Evolutionary conservation across 345 rosid species (phyloP).

Genomic region (Gossypium arboreum): DNA sequence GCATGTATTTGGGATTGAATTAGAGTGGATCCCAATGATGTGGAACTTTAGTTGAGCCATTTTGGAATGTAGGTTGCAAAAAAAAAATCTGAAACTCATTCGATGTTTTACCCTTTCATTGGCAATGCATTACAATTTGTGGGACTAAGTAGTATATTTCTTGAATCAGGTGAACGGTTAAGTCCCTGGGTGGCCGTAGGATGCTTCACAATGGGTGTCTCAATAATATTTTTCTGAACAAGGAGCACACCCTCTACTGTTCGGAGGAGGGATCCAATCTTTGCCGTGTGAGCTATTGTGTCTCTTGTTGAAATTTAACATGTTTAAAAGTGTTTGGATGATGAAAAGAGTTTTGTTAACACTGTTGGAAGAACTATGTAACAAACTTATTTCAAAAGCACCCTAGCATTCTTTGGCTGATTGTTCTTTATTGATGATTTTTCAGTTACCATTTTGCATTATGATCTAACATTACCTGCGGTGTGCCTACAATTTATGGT

Average conservation of each 20-base stretch:
- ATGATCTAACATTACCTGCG: background rate
- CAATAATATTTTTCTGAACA: constrained; percentile 74
- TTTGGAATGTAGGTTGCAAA: background rate
- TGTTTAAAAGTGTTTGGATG: constrained; percentile 9
- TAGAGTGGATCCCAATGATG: background rate
- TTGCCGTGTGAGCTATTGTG: constrained; percentile 8
- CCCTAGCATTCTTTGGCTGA: constrained; percentile 9
- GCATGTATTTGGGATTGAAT: background rate
- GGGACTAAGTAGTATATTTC: constrained; percentile 13
- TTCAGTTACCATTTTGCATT: background rate
- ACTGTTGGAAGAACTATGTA: constrained; percentile 7
- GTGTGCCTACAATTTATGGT: background rate
- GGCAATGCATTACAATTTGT: constrained; percentile 8
- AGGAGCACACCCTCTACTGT: constrained; percentile 11
- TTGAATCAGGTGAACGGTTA: constrained; percentile 77
- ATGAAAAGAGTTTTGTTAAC: constrained; percentile 13
- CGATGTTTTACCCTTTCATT: constrained; percentile 4
- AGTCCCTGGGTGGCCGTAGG: constrained; percentile 96
- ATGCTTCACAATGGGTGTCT: constrained; percentile 87
- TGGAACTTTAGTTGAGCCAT: background rate
- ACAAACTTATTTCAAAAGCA: constrained; percentile 11
- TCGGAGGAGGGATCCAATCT: constrained; percentile 21
- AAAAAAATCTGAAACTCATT: background rate
- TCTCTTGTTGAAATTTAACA: constrained; percentile 2
- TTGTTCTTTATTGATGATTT: background rate